phyloP scores from a whole-genome alignment of 106 monocot species.

The Dendrobium catenatum region DNA sequence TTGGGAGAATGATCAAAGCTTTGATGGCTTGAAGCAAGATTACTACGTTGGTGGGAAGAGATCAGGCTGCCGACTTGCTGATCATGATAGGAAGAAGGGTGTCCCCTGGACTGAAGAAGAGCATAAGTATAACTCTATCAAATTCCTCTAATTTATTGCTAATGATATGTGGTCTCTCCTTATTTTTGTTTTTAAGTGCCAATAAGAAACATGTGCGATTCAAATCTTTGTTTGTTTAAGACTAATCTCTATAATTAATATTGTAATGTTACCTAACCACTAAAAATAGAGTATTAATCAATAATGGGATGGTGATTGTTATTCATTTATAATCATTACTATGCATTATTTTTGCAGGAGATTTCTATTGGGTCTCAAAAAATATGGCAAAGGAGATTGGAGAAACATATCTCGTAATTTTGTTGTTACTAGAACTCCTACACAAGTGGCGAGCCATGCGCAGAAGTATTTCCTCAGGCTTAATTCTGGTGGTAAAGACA shows the following conservation, averaged over 20 bases:
- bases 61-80: constrained; percentile 21
- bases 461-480: constrained; percentile 87
- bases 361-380: constrained; percentile 75
- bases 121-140: constrained; percentile 42
- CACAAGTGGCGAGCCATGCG: constrained; percentile 86
- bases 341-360: constrained; percentile 22
- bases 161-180: not conserved
- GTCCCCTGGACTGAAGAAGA: constrained; percentile 97
- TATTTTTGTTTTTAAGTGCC: not conserved
- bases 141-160: not conserved
- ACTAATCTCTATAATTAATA: no score
- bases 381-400: constrained; percentile 93
- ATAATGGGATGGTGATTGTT: not conserved
- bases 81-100: constrained; percentile 87
- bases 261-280: no score
- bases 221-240: not conserved
- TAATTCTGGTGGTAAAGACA: constrained; percentile 77
- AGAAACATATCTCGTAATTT: constrained; percentile 77
- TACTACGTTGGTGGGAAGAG: constrained; percentile 40
- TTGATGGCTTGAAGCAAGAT: constrained; percentile 27
- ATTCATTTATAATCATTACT: not conserved
- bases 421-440: constrained; percentile 62
- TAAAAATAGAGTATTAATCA: not conserved
- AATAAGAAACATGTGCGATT: not conserved
- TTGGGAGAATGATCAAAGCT: constrained; percentile 32